These are phyloP conservation scores for Dendrocalamus sinicus DNA, from an alignment of 176 grass and related monocot genomes.

Conservation along the genomic window DNA sequence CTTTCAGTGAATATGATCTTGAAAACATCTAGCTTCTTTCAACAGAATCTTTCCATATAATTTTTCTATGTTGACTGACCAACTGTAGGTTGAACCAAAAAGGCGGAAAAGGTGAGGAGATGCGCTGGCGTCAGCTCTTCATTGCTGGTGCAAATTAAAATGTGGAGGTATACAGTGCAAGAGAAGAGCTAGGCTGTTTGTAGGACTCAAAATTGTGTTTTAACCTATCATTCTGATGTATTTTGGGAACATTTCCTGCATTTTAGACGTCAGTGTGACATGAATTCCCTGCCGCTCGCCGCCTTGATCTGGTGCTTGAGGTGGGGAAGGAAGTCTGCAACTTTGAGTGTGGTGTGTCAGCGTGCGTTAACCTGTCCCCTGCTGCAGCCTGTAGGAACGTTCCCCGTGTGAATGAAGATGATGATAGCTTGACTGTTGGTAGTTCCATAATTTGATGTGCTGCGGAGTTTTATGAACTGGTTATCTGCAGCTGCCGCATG, in stretches of 20 bases:
- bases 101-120: conserved; percentile 65
- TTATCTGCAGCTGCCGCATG: background rate
- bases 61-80: background rate
- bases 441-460: conserved; percentile 26
- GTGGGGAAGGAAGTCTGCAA: conserved; percentile 24
- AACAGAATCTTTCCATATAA: background rate
- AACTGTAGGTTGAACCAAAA: conserved; percentile 71
- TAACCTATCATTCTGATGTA: conserved; percentile 40
- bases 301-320: background rate
- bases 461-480: conserved; percentile 18
- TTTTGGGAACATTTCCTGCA: conserved; percentile 43
- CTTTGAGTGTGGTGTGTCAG: conserved; percentile 30
- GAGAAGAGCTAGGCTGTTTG: conserved; percentile 53
- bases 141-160: conserved; percentile 46
- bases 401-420: conserved; percentile 35
- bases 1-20: background rate
- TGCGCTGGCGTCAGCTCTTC: conserved; percentile 31
- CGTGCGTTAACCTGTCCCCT: conserved; percentile 41
- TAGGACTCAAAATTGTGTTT: conserved; percentile 47
- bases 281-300: background rate
- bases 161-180: conserved; percentile 58
- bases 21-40: background rate
- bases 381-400: conserved; percentile 25
- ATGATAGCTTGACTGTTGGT: conserved; percentile 52
- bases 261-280: conserved; percentile 35